These are phyloP conservation scores for Coffea humblotiana DNA, from an alignment of 305 asterid genomes.

Conservation along the genomic window DNA sequence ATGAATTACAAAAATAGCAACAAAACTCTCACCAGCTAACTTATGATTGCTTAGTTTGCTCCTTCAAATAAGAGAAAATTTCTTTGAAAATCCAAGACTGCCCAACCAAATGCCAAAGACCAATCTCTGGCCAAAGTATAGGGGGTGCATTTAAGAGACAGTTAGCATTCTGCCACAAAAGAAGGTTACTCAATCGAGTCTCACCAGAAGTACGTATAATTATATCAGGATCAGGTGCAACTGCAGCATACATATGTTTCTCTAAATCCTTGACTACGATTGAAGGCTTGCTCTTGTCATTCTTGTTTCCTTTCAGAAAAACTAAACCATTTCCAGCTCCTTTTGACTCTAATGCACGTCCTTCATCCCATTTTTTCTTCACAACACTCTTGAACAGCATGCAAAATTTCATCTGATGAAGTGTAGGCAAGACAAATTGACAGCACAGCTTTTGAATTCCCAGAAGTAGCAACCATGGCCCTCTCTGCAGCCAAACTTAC, in stretches of 20 bases:
- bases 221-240: constrained; percentile 69
- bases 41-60: constrained; percentile 36
- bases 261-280: constrained; percentile 51
- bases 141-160: constrained; percentile 63
- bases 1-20: not conserved
- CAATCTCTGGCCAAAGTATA: constrained; percentile 76
- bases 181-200: constrained; percentile 78
- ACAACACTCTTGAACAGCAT: constrained; percentile 57
- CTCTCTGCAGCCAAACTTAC: constrained; percentile 62
- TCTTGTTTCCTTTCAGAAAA: constrained; percentile 16
- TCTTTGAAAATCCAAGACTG: constrained; percentile 61
- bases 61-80: constrained; percentile 39
- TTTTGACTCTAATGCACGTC: constrained; percentile 14
- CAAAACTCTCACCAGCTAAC: not conserved
- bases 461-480: constrained; percentile 63
- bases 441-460: constrained; percentile 54
- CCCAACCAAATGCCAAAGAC: constrained; percentile 64
- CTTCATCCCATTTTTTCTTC: constrained; percentile 42
- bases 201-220: constrained; percentile 78
- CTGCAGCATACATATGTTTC: constrained; percentile 62
- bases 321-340: constrained; percentile 22
- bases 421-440: constrained; percentile 78
- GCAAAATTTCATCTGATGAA: constrained; percentile 71
- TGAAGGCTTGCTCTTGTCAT: constrained; percentile 19
- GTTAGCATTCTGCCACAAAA: constrained; percentile 73